Conservation (phyloP, 1,284 basidiomycete species). For the Ceratobasidium theobromae region DNA sequence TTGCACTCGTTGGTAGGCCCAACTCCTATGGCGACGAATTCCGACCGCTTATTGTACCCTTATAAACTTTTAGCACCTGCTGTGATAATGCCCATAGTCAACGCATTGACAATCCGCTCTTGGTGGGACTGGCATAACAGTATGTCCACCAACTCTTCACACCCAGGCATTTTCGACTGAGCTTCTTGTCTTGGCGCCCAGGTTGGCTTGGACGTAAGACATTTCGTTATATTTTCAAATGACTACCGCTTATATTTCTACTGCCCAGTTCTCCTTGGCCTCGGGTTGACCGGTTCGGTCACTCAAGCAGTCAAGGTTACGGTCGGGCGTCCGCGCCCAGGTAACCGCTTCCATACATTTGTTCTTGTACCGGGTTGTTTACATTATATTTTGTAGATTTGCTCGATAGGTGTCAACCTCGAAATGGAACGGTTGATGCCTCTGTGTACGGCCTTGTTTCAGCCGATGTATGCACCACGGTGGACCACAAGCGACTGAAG, state of each 20-base stretch:
- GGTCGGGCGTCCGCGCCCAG: constrained; percentile 87
- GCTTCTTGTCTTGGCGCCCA: constrained; percentile 24
- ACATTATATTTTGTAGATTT: not conserved
- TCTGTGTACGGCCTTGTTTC: constrained; percentile 73
- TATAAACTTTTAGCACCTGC: constrained; percentile 68
- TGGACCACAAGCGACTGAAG: constrained; percentile 56
- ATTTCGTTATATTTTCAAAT: constrained; percentile 36
- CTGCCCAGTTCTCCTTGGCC: constrained; percentile 64
- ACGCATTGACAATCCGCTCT: constrained; percentile 68
- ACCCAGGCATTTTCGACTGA: not conserved
- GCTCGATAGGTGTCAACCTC: constrained; percentile 80
- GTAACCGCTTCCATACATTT: constrained; percentile 42
- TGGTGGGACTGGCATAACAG: constrained; percentile 87
- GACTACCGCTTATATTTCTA: constrained; percentile 17
- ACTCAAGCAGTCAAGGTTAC: constrained; percentile 80
- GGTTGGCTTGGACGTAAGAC: constrained; percentile 69
- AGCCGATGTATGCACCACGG: constrained; percentile 77
- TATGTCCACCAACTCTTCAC: not conserved
- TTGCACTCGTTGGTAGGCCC: constrained; percentile 21
- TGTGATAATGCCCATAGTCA: constrained; percentile 67
- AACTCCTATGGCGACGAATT: constrained; percentile 30
- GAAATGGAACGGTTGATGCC: constrained; percentile 58
- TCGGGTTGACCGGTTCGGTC: constrained; percentile 74
- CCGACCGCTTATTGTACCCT: constrained; percentile 58
- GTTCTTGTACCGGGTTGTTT: not conserved